phyloP scores from a whole-genome alignment of 1,139 yeast species.

The Tardiomyces blankii region DNA sequence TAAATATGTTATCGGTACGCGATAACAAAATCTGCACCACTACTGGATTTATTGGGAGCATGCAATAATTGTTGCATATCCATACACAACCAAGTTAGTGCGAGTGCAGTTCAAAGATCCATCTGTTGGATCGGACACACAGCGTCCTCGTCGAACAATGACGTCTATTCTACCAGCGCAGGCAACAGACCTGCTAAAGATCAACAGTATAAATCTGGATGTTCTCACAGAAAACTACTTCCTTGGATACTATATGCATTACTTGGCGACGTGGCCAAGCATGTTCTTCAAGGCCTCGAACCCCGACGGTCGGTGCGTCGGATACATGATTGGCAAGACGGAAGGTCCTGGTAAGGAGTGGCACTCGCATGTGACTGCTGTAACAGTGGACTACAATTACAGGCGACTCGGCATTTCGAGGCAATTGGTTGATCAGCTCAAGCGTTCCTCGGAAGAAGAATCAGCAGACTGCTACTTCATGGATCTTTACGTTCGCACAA shows the following conservation, averaged over 20 bases:
- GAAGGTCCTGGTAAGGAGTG: slow-evolving; percentile 80
- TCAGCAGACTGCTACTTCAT: slow-evolving; percentile 63
- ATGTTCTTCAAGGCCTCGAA: slow-evolving; percentile 69
- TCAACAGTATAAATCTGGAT: slow-evolving; percentile 73
- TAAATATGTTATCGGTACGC: no score
- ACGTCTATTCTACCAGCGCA: slow-evolving; percentile 77
- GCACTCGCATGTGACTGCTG: slow-evolving; percentile 97
- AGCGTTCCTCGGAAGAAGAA: slow-evolving; percentile 60
- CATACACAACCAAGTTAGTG: no score
- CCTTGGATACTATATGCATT: slow-evolving; percentile 71
- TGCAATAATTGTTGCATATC: no score
- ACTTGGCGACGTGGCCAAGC: slow-evolving; percentile 79
- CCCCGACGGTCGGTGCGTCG: slow-evolving; percentile 19
- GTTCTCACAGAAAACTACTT: slow-evolving; percentile 87
- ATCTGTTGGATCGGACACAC: no score
- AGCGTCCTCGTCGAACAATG: no score
- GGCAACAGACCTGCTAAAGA: slow-evolving; percentile 65
- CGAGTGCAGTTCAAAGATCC: no score
- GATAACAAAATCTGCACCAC: no score
- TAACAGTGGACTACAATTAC: slow-evolving; percentile 74
- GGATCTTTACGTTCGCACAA: slow-evolving; percentile 84
- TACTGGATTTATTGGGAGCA: no score
- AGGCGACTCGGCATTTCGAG: slow-evolving; percentile 76
- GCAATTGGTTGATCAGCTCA: slow-evolving; percentile 61
- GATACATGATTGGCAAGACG: slow-evolving; percentile 82